Percentiles rank a stretch among this genome's conserved stretches.
Evolutionary conservation across 495 filamentous ascomycete genomes (phyloP).

Genomic region (Xylaria castorea): DNA sequence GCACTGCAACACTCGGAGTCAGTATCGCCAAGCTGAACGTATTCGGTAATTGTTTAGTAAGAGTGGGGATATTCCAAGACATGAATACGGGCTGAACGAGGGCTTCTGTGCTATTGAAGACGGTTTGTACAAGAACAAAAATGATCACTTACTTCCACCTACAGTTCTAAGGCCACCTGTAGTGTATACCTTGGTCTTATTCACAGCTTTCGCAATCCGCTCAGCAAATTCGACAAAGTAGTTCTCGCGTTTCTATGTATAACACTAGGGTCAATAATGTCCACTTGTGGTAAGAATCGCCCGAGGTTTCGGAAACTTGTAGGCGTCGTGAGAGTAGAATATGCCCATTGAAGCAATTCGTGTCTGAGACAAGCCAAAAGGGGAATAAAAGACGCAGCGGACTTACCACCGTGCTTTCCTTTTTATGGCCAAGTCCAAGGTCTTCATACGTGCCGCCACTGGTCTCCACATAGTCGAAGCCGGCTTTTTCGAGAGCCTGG

Average conservation of each 20-base stretch:
- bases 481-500: slow-evolving; percentile 57
- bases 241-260: slow-evolving; percentile 66
- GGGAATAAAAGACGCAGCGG: too few species aligned
- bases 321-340: too few species aligned
- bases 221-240: slow-evolving; percentile 73
- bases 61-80: not conserved
- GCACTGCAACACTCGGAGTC: not conserved
- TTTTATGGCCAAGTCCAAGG: slow-evolving; percentile 57
- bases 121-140: not conserved
- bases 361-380: too few species aligned
- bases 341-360: too few species aligned
- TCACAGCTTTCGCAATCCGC: slow-evolving; percentile 59
- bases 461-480: slow-evolving; percentile 71
- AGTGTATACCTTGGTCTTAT: slow-evolving; percentile 62
- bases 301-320: too few species aligned
- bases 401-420: slow-evolving; percentile 59
- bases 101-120: not conserved
- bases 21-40: not conserved
- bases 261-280: too few species aligned
- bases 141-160: slow-evolving; percentile 40
- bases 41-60: not conserved
- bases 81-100: not conserved
- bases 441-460: slow-evolving; percentile 67
- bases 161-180: slow-evolving; percentile 67
- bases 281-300: too few species aligned